A percentile compares a stretch with the other conserved stretches of the same genome.
Evolutionary conservation across 2,329 filamentous ascomycete species (phyloP).

Genomic region (Malbranchea cinnamomea): DNA sequence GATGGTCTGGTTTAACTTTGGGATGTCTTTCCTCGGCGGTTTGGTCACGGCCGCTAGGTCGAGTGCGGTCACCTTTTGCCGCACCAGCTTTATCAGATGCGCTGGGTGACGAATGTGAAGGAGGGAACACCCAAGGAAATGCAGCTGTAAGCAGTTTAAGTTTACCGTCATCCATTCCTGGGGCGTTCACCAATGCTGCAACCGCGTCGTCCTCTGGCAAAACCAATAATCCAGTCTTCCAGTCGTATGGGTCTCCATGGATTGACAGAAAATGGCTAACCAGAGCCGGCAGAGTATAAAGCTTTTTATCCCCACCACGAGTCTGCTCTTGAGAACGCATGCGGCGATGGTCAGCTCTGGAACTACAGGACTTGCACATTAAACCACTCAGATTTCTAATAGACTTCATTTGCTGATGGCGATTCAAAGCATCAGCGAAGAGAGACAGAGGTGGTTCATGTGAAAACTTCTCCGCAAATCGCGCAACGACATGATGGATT

Average conservation of each 20-base stretch:
- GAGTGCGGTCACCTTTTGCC: background rate
- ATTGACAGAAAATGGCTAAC: conserved; percentile 25
- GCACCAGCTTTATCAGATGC: background rate
- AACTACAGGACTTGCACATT: conserved; percentile 39
- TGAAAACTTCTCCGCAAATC: conserved; percentile 43
- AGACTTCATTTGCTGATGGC: conserved; percentile 41
- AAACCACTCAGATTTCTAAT: conserved; percentile 41
- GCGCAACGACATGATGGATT: conserved; percentile 46
- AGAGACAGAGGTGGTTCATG: conserved; percentile 42
- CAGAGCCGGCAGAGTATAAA: conserved; percentile 18
- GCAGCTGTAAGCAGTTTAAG: conserved; percentile 36
- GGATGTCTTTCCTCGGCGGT: background rate
- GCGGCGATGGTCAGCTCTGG: conserved; percentile 6
- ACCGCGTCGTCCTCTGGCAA: conserved; percentile 33
- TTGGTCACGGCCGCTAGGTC: background rate
- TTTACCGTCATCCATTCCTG: conserved; percentile 44
- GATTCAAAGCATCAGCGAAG: conserved; percentile 45
- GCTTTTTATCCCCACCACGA: conserved; percentile 11
- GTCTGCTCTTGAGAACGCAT: conserved; percentile 8
- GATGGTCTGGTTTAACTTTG: conserved; percentile 1
- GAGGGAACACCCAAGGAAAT: conserved; percentile 31
- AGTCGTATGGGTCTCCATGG: conserved; percentile 32
- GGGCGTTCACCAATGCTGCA: conserved; percentile 29
- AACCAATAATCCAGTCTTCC: conserved; percentile 47
- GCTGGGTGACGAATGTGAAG: background rate